Evolutionary conservation across 148 eudicot genomes (phyloP).

Genomic region (Cornus suecica): DNA sequence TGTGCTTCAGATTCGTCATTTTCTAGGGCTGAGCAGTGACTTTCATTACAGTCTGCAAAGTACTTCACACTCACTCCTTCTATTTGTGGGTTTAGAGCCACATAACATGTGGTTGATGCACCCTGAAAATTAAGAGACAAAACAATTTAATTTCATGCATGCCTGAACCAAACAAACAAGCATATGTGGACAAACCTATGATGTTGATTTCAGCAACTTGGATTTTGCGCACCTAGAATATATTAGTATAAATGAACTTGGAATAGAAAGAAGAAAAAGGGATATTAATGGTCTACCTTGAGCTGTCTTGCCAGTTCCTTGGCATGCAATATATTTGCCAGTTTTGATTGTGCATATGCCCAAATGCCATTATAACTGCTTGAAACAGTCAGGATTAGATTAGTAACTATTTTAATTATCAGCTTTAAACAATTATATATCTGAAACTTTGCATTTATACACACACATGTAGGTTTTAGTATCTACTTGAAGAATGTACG

Average conservation of each 20-base stretch:
- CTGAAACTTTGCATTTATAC: background rate
- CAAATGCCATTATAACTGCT: slow-evolving; percentile 82
- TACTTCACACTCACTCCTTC: slow-evolving; percentile 65
- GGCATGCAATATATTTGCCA: slow-evolving; percentile 85
- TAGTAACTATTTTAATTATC: slow-evolving; percentile 18
- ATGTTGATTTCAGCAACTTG: slow-evolving; percentile 75
- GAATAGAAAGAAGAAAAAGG: background rate
- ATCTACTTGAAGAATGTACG: no score
- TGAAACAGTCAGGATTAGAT: background rate
- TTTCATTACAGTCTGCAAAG: slow-evolving; percentile 84
- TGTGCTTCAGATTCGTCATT: slow-evolving; percentile 46
- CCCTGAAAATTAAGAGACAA: slow-evolving; percentile 55
- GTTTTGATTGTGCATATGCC: slow-evolving; percentile 87
- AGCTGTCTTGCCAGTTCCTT: slow-evolving; percentile 77
- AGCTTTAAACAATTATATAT: no score
- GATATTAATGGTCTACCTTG: slow-evolving; percentile 34
- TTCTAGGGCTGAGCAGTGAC: slow-evolving; percentile 56
- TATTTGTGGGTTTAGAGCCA: slow-evolving; percentile 52
- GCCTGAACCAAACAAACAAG: background rate
- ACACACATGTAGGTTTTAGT: slow-evolving; percentile 8
- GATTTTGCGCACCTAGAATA: slow-evolving; percentile 39
- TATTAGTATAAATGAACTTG: slow-evolving; percentile 35
- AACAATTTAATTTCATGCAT: background rate
- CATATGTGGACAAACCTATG: slow-evolving; percentile 62
- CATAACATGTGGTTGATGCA: slow-evolving; percentile 89